A percentile compares a stretch with the other conserved stretches of the same genome.
Conservation (phyloP, 1,284 basidiomycete species). For the Cryptococcus hybrid region DNA sequence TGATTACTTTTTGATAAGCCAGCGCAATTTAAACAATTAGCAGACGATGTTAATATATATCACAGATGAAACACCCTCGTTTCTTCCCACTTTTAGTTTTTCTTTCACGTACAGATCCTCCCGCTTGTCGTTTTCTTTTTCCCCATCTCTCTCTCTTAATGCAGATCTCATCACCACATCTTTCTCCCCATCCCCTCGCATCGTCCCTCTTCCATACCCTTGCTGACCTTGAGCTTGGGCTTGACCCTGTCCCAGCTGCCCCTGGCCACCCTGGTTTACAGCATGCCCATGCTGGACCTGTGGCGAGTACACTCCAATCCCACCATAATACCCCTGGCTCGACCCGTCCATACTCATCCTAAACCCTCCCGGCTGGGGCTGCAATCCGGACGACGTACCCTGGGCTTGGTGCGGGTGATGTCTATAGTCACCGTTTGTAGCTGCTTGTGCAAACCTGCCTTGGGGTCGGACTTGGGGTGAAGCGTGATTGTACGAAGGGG, state of each 20-base stretch:
- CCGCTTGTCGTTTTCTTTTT: neutral
- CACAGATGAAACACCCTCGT: too few relatives aligned
- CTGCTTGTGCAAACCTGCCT: constrained; percentile 4
- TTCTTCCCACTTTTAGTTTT: neutral
- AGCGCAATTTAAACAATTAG: too few relatives aligned
- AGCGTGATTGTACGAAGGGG: neutral
- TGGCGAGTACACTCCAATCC: constrained; percentile 1
- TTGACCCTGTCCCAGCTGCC: neutral
- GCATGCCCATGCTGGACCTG: neutral
- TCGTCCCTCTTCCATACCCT: neutral
- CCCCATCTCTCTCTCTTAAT: neutral
- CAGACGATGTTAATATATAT: too few relatives aligned
- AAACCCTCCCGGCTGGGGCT: neutral
- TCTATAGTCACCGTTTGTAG: constrained; percentile 3
- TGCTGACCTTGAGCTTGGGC: neutral
- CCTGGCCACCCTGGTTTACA: neutral
- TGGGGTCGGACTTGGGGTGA: neutral
- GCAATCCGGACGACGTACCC: neutral
- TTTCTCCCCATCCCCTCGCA: neutral
- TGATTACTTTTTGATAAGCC: too few relatives aligned
- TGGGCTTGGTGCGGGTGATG: neutral
- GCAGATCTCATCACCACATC: neutral
- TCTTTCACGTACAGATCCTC: neutral
- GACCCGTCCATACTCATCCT: neutral
- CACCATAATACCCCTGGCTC: constrained; percentile 4